Conservation (phyloP, 2,329 filamentous ascomycete species). For the Colletotrichum tropicale region DNA sequence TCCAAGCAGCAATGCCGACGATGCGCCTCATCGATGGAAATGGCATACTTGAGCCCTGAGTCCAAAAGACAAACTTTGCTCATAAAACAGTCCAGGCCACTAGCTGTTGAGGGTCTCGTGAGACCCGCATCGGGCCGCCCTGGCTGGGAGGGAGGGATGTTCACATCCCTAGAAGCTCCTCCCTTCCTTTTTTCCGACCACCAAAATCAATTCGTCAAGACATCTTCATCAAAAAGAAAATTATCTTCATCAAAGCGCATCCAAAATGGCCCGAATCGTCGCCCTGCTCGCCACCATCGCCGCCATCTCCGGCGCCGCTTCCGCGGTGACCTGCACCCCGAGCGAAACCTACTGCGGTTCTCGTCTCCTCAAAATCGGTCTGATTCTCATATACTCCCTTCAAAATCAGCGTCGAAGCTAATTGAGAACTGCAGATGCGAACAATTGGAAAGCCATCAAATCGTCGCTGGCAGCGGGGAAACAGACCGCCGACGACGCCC, state of each 20-base stretch:
- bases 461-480: neutral
- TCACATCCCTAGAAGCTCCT: neutral
- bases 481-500: conserved; percentile 4
- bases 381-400: neutral
- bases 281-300: neutral
- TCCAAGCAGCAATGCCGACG: neutral
- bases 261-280: neutral
- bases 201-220: neutral
- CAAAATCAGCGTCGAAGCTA: neutral
- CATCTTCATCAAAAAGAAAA: neutral
- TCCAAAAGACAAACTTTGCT: too few species aligned
- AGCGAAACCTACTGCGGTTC: conserved; percentile 14
- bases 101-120: neutral
- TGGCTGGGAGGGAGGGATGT: neutral
- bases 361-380: conserved; percentile 4
- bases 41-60: too few species aligned
- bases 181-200: neutral
- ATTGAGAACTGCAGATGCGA: neutral
- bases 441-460: neutral
- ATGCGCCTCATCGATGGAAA: too few species aligned
- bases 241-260: neutral
- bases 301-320: neutral
- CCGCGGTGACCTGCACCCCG: neutral
- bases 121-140: neutral
- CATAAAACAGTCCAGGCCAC: neutral